phyloP scores from a whole-genome alignment of 495 filamentous ascomycete genomes.

The Bombardia bombarda region DNA sequence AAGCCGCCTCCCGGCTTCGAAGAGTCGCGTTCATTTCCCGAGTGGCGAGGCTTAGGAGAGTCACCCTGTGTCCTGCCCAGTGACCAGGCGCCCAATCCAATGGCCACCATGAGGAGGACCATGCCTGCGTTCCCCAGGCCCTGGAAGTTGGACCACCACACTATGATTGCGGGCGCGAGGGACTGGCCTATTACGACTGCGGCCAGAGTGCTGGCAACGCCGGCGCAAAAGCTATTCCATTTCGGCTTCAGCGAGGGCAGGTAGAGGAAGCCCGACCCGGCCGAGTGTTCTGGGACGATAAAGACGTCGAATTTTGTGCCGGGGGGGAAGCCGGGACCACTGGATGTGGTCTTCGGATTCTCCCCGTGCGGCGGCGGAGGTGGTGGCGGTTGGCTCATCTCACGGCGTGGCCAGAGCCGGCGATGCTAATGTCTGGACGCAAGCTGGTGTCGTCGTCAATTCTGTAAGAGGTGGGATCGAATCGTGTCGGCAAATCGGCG shows the following conservation, averaged over 20 bases:
- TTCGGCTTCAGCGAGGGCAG: constrained; percentile 80
- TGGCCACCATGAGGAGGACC: constrained; percentile 50
- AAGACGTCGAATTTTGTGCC: constrained; percentile 93
- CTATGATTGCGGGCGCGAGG: constrained; percentile 58
- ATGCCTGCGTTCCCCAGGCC: constrained; percentile 55
- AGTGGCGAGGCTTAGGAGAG: no score
- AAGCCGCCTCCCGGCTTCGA: constrained; percentile 9
- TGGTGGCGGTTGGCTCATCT: constrained; percentile 42
- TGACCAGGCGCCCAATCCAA: constrained; percentile 72
- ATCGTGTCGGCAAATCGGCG: background rate
- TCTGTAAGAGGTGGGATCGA: background rate
- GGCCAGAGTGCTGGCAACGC: constrained; percentile 64
- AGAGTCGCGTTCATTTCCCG: no score
- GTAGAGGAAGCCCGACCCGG: constrained; percentile 87
- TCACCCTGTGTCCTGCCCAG: constrained; percentile 42
- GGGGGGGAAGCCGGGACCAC: constrained; percentile 49
- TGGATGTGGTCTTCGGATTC: constrained; percentile 44
- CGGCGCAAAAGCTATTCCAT: constrained; percentile 84
- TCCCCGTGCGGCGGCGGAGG: constrained; percentile 66
- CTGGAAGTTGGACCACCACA: constrained; percentile 59
- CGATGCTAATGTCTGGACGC: constrained; percentile 8
- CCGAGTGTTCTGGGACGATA: constrained; percentile 88
- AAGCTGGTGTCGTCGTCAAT: constrained; percentile 1
- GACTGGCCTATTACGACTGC: constrained; percentile 57
- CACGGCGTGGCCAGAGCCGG: constrained; percentile 13